Base-by-base conservation (phyloP, 164 flowering plant species). In the Sedum album region DNA sequence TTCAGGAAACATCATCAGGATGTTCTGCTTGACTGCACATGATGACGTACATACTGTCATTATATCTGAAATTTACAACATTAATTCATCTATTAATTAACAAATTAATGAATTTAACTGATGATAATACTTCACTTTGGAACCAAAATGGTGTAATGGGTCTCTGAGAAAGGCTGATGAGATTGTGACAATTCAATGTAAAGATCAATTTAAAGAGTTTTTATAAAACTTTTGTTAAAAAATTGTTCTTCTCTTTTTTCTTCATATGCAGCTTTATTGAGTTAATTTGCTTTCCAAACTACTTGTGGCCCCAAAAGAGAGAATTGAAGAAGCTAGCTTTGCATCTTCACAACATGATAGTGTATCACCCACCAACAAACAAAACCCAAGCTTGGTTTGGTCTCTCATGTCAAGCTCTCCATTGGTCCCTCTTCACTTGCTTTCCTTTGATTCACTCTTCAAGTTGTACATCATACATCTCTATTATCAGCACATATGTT, bases 131-230 rank as follows among this genome's bases (percentile, higher is more conserved):
- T 11, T 1, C 15, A 44, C 3, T 1, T 28, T 28, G 33, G 14
- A 28, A 2, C 13, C 13, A 28, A 57, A 57, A 26, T 11, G 33
- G 33, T 55, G 33, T 10, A 20, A 13, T 28, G 62, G 30, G 13
- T 44, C 18, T 15, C 18, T 1, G 28, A 55, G n/a, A 55, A 25
- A 31, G 60, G 60, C 60, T 21, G 60, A 31, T 21, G 60, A 55
- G 60, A 55, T 21, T 55, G 60, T 55, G 60, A 55, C 60, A 55
- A 55, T 55, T 6, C 60, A 55, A 55, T 55, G 60, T 23, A 55
- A 55, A 55, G 33, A 23, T 55, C 6, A 23, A 8, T 8, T 26
- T 55, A 55, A 25, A 8, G 15, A 2, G 1, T 23, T 55, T 55
- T 6, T 8, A 23, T 18, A n/a, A 4, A 48, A 49, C 21, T 49